Conservation (phyloP, 2,329 filamentous ascomycete genomes). For the Leptographium wingfieldii region DNA sequence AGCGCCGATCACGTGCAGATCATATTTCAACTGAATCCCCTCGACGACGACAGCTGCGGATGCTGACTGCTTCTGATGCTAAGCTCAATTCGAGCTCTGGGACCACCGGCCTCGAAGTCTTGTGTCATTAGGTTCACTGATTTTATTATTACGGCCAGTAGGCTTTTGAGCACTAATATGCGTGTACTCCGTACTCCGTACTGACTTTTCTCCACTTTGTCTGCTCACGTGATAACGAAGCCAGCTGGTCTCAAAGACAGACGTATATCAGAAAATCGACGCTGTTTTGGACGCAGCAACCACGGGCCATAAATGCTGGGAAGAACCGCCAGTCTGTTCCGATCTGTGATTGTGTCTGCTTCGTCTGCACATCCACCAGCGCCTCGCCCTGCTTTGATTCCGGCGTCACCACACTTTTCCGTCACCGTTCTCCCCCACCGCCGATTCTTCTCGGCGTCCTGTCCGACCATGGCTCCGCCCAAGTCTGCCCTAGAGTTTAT, state of each 20-base stretch:
- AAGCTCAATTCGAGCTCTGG: too few relatives aligned
- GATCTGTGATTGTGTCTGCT: not conserved
- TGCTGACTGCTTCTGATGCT: too few relatives aligned
- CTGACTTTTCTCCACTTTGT: not conserved
- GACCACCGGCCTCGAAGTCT: too few relatives aligned
- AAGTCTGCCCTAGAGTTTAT: constrained; percentile 68
- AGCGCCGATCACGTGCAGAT: too few relatives aligned
- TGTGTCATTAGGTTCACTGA: too few relatives aligned
- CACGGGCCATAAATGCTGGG: not conserved
- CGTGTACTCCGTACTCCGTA: too few relatives aligned
- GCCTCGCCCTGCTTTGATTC: not conserved
- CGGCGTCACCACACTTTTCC: not conserved
- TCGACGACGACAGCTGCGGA: too few relatives aligned
- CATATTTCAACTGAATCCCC: too few relatives aligned
- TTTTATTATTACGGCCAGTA: too few relatives aligned
- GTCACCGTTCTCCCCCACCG: not conserved
- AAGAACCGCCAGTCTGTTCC: not conserved
- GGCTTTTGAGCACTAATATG: too few relatives aligned
- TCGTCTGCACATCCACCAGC: not conserved
- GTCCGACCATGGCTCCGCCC: constrained; percentile 35
- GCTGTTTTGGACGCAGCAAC: not conserved
- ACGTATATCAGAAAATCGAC: not conserved
- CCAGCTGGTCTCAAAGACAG: not conserved
- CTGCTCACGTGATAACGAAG: not conserved
- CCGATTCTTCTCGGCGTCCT: constrained; percentile 10